Conservation (phyloP, 768 basidiomycete species). For the Termitomyces sp. region DNA sequence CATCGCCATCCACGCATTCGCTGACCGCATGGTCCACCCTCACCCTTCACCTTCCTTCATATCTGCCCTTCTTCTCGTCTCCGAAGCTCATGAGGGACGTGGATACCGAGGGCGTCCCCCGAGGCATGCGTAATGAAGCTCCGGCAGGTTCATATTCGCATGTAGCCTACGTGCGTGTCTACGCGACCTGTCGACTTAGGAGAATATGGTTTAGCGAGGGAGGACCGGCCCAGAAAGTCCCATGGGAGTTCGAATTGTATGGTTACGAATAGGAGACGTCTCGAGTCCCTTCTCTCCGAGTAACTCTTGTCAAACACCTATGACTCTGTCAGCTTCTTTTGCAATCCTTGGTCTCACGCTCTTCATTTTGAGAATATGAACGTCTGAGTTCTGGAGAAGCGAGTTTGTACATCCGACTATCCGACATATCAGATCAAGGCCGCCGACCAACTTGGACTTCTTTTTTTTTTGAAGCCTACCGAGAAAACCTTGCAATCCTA, state of each 20-base stretch:
- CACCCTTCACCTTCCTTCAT: constrained; percentile 50
- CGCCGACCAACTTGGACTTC: background rate
- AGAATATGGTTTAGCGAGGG: constrained; percentile 71
- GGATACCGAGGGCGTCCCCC: constrained; percentile 11
- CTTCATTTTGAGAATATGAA: background rate
- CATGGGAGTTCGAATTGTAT: constrained; percentile 78
- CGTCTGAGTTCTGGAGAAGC: background rate
- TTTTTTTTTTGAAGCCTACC: background rate
- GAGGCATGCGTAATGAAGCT: constrained; percentile 16
- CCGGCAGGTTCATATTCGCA: constrained; percentile 59
- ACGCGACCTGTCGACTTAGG: constrained; percentile 71
- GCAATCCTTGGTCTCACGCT: background rate
- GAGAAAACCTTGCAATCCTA: no score
- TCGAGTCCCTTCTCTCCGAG: background rate
- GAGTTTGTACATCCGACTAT: background rate
- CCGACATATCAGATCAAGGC: background rate
- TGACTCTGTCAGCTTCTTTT: background rate
- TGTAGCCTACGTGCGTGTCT: constrained; percentile 67
- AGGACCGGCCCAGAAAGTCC: constrained; percentile 43
- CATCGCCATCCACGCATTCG: constrained; percentile 42
- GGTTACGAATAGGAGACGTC: constrained; percentile 10
- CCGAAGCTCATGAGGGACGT: constrained; percentile 25
- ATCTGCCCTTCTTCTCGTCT: constrained; percentile 59
- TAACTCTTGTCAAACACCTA: background rate
- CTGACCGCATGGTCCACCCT: constrained; percentile 71